These are phyloP conservation scores for Cardamine chenopodiifolia DNA, from an alignment of 345 rosid species.

Conservation along the genomic window DNA sequence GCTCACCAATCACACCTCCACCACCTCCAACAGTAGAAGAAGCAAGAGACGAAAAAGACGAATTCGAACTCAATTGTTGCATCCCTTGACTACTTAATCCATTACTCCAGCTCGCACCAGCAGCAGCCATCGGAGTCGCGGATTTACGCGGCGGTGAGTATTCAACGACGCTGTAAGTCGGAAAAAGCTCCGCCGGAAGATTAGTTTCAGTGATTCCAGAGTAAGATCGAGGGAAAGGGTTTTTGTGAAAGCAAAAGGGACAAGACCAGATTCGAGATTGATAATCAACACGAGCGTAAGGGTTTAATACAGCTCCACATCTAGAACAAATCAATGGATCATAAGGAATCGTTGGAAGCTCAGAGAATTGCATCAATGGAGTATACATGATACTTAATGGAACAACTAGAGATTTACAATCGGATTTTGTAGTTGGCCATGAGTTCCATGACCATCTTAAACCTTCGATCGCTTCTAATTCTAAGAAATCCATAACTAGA, in stretches of 20 bases:
- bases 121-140: neutral
- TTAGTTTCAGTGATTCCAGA: slow-evolving; percentile 73
- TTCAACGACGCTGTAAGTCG: slow-evolving; percentile 86
- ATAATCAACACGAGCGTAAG: slow-evolving; percentile 90
- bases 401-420: slow-evolving; percentile 60
- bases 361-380: slow-evolving; percentile 76
- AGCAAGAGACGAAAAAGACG: slow-evolving; percentile 53
- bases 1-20: slow-evolving; percentile 24
- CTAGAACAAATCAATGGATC: slow-evolving; percentile 72
- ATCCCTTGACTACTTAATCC: slow-evolving; percentile 32
- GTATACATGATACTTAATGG: slow-evolving; percentile 84
- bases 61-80: slow-evolving; percentile 43
- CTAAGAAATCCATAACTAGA: slow-evolving; percentile 75
- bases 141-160: slow-evolving; percentile 48
- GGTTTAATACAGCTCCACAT: slow-evolving; percentile 80
- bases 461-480: slow-evolving; percentile 89
- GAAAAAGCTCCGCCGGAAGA: slow-evolving; percentile 97
- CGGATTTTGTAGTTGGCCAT: slow-evolving; percentile 79
- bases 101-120: slow-evolving; percentile 29
- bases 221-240: slow-evolving; percentile 76
- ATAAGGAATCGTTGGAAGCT: slow-evolving; percentile 85
- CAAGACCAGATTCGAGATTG: slow-evolving; percentile 85
- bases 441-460: slow-evolving; percentile 97
- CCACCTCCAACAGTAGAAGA: slow-evolving; percentile 44
- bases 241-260: slow-evolving; percentile 71